phyloP scores from a whole-genome alignment of 202 grass and related monocot genomes.

The Zoysia matrella region DNA sequence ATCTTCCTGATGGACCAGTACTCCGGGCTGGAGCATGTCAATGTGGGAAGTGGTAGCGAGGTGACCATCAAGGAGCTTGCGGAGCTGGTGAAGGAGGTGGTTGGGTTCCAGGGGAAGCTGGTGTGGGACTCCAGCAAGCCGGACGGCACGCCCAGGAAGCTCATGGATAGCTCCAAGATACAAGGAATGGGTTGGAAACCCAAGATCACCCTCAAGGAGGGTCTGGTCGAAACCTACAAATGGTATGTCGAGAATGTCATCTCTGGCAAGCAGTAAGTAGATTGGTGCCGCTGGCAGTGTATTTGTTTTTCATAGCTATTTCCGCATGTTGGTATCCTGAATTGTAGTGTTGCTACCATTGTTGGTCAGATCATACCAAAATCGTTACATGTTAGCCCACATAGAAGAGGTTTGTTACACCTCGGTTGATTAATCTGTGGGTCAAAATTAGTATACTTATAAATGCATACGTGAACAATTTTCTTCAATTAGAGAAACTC shows the following conservation, averaged over 20 bases:
- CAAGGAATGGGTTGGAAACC: slow-evolving; percentile 70
- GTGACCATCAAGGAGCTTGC: slow-evolving; percentile 70
- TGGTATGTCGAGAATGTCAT: slow-evolving; percentile 76
- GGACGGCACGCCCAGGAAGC: slow-evolving; percentile 64
- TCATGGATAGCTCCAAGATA: slow-evolving; percentile 77
- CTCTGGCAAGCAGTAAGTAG: slow-evolving; percentile 29
- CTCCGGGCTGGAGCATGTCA: slow-evolving; percentile 55
- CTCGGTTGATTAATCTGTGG: slow-evolving; percentile 48
- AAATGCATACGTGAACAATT: background rate
- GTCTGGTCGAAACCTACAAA: slow-evolving; percentile 62
- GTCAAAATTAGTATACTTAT: slow-evolving; percentile 27
- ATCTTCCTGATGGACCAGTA: slow-evolving; percentile 76
- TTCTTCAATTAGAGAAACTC: slow-evolving; percentile 32
- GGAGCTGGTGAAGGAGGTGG: slow-evolving; percentile 64
- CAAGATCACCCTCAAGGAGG: slow-evolving; percentile 60
- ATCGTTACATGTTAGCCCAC: slow-evolving; percentile 16
- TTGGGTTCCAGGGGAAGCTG: slow-evolving; percentile 60
- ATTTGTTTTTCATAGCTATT: background rate
- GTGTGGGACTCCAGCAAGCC: slow-evolving; percentile 69
- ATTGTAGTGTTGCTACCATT: slow-evolving; percentile 4
- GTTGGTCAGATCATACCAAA: slow-evolving; percentile 21
- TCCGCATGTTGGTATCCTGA: slow-evolving; percentile 6
- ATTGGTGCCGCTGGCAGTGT: background rate
- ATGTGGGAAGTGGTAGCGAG: slow-evolving; percentile 64
- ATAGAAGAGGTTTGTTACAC: slow-evolving; percentile 14